These are phyloP conservation scores for Hyphopichia wangnamkhiaoensis DNA, from an alignment of 1,139 yeast species.

Conservation along the genomic window DNA sequence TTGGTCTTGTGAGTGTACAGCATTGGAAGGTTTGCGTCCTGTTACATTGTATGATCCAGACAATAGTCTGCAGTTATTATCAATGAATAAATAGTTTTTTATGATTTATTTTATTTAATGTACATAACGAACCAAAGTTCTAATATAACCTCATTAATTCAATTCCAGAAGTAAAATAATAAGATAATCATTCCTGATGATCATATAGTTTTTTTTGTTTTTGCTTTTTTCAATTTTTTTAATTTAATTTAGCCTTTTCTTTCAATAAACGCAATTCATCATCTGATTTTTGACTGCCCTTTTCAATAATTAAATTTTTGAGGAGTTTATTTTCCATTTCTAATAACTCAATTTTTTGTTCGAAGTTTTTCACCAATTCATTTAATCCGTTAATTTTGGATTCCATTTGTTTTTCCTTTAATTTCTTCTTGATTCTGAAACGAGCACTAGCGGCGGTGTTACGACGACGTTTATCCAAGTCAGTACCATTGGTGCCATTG, in stretches of 20 bases:
- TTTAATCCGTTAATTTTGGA: conserved; percentile 60
- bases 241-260: conserved; percentile 27
- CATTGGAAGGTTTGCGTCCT: too few species aligned
- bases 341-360: conserved; percentile 57
- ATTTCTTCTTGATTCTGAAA: conserved; percentile 76
- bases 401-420: conserved; percentile 85
- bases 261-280: conserved; percentile 39
- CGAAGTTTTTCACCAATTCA: conserved; percentile 61
- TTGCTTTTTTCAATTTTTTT: too few species aligned
- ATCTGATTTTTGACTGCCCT: conserved; percentile 46
- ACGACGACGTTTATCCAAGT: conserved; percentile 66
- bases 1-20: too few species aligned
- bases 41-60: too few species aligned
- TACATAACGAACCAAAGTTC: too few species aligned
- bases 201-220: too few species aligned
- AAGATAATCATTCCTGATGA: background rate
- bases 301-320: conserved; percentile 73
- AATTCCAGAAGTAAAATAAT: background rate
- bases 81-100: too few species aligned
- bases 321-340: conserved; percentile 63
- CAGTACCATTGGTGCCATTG: too few species aligned
- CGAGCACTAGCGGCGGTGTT: conserved; percentile 84
- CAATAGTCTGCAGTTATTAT: too few species aligned
- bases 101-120: too few species aligned
- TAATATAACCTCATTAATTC: background rate